Percentiles rank a stretch among this genome's conserved stretches.
phyloP scores from a whole-genome alignment of 192 early-diverging fungal genomes.

The Coemansia sp. region DNA sequence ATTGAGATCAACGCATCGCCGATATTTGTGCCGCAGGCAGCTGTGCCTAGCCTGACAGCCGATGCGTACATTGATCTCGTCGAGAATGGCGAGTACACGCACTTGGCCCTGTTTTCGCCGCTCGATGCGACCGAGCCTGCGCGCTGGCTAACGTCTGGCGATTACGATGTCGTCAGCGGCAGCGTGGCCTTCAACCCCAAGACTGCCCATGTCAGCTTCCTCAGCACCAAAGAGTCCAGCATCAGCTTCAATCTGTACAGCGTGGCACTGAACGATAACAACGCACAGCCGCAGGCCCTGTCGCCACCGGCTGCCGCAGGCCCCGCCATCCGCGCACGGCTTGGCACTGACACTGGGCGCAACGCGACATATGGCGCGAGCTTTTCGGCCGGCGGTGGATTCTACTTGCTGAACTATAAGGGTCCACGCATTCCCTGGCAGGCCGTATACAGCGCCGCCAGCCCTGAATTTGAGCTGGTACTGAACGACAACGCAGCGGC shows the following conservation, averaged over 20 bases:
- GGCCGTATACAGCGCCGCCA: constrained; percentile 57
- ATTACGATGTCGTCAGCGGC: constrained; percentile 63
- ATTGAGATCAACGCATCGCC: constrained; percentile 58
- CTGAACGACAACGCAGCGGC: constrained; percentile 59
- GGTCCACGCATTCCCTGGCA: constrained; percentile 86
- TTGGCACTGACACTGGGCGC: constrained; percentile 18
- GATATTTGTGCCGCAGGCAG: constrained; percentile 27
- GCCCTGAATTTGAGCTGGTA: constrained; percentile 55
- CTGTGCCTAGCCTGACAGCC: constrained; percentile 29
- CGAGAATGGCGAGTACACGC: constrained; percentile 64
- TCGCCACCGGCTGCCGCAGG: constrained; percentile 24
- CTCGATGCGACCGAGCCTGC: constrained; percentile 47
- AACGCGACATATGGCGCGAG: constrained; percentile 58
- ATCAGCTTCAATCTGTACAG: constrained; percentile 44
- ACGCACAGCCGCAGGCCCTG: constrained; percentile 16
- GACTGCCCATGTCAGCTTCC: constrained; percentile 45
- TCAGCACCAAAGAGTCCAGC: constrained; percentile 41
- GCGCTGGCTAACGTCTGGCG: constrained; percentile 64
- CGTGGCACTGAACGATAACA: constrained; percentile 37
- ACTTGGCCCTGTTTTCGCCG: constrained; percentile 65
- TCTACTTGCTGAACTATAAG: constrained; percentile 73
- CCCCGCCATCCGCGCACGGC: background rate
- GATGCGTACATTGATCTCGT: constrained; percentile 65
- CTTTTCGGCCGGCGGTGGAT: constrained; percentile 73
- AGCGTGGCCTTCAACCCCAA: constrained; percentile 44